A percentile compares a stretch with the other conserved stretches of the same genome.
phyloP scores from a whole-genome alignment of 129 eudicot species.

The Escallonia rubra region DNA sequence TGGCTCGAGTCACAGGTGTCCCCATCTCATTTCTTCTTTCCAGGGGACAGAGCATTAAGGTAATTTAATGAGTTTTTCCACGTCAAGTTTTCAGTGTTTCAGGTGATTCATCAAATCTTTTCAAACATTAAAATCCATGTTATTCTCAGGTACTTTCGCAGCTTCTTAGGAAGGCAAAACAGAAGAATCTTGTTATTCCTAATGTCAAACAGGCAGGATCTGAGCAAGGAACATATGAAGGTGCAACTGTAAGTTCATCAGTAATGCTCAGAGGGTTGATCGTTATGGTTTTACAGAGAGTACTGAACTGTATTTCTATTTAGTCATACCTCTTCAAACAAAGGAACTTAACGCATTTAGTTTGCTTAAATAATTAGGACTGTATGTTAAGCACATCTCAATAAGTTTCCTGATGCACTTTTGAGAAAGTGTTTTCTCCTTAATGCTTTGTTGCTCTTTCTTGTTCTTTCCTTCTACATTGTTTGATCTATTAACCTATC shows the following conservation, averaged over 20 bases:
- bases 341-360: too few species aligned
- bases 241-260: slow-evolving; percentile 89
- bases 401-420: too few species aligned
- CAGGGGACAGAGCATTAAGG: slow-evolving; percentile 99
- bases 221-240: slow-evolving; percentile 97
- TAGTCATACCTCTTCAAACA: too few species aligned
- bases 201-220: slow-evolving; percentile 92
- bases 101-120: background rate
- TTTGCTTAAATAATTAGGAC: too few species aligned
- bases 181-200: slow-evolving; percentile 77
- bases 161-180: slow-evolving; percentile 88
- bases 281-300: too few species aligned
- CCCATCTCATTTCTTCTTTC: slow-evolving; percentile 96
- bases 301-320: too few species aligned
- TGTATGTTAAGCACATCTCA: too few species aligned
- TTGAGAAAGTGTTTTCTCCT: too few species aligned
- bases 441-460: too few species aligned
- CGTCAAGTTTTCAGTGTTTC: slow-evolving; percentile 1
- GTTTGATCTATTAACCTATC: too few species aligned
- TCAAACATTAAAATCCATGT: slow-evolving; percentile 1
- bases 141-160: slow-evolving; percentile 86
- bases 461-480: too few species aligned
- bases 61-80: slow-evolving; percentile 16
- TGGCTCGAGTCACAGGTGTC: slow-evolving; percentile 99
- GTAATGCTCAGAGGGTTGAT: background rate